Evolutionary conservation across 2,329 filamentous ascomycete species (phyloP).

Genomic region (Colletotrichum aenigma): DNA sequence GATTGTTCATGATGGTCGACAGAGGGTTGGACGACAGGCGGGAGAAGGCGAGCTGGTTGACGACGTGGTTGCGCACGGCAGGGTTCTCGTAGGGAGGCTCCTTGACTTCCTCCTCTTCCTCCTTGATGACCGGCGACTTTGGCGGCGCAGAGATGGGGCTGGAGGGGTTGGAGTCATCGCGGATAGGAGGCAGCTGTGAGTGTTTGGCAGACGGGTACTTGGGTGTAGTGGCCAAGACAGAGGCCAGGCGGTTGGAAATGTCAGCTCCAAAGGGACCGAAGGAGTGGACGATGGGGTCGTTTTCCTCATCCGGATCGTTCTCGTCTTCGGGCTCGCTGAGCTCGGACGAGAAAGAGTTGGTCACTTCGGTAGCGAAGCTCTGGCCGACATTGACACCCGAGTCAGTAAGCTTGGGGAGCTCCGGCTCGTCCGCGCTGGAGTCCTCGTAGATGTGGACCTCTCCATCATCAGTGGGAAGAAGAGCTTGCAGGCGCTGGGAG

Average conservation of each 20-base stretch:
- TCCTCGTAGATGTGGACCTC: slow-evolving; percentile 27
- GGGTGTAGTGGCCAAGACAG: slow-evolving; percentile 74
- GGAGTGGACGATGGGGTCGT: slow-evolving; percentile 89
- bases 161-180: slow-evolving; percentile 7
- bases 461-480: slow-evolving; percentile 38
- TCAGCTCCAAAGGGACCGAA: slow-evolving; percentile 91
- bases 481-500: slow-evolving; percentile 49
- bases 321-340: slow-evolving; percentile 53
- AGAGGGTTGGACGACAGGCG: slow-evolving; percentile 90
- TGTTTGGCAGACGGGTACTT: slow-evolving; percentile 37
- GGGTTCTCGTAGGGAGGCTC: slow-evolving; percentile 30
- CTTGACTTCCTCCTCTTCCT: slow-evolving; percentile 5
- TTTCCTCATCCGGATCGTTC: slow-evolving; percentile 82
- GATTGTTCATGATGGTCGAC: slow-evolving; percentile 85
- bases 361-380: slow-evolving; percentile 56
- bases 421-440: slow-evolving; percentile 30
- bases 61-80: slow-evolving; percentile 77
- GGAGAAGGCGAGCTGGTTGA: slow-evolving; percentile 95
- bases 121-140: slow-evolving; percentile 1
- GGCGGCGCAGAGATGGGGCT: slow-evolving; percentile 12
- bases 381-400: slow-evolving; percentile 30
- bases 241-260: slow-evolving; percentile 80
- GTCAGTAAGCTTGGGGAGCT: slow-evolving; percentile 37
- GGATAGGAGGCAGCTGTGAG: background rate
- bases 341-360: slow-evolving; percentile 63